Percentiles rank a stretch among this genome's conserved stretches.
Evolutionary conservation across 306 rosid genomes (phyloP).

Genomic region (Quercus rubra): DNA sequence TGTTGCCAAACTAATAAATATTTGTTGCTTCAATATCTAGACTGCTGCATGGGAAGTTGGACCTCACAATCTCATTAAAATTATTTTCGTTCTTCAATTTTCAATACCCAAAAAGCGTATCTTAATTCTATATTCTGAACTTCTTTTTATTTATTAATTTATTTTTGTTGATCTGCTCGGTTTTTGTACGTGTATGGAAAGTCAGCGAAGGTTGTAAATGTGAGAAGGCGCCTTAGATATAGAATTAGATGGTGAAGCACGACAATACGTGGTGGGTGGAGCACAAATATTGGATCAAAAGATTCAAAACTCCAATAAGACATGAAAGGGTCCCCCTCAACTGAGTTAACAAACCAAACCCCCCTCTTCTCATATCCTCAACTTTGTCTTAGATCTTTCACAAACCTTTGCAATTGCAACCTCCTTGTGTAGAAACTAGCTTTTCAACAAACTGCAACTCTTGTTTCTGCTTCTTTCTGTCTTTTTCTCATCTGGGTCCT

Average conservation of each 20-base stretch:
- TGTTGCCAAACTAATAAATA: too few relatives aligned
- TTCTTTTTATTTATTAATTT: not conserved
- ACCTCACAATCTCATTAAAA: too few relatives aligned
- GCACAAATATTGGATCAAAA: constrained; percentile 42
- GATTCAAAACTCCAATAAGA: not conserved
- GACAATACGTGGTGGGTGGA: constrained; percentile 63
- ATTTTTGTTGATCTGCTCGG: not conserved
- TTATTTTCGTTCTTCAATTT: too few relatives aligned
- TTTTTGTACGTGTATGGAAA: not conserved
- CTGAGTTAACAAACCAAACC: constrained; percentile 12
- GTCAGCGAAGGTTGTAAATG: constrained; percentile 10
- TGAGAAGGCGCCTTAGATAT: not conserved
- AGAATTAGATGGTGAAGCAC: not conserved
- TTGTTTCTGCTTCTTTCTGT: not conserved
- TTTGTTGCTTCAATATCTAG: too few relatives aligned
- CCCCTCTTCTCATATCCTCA: constrained; percentile 9
- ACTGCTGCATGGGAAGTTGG: too few relatives aligned
- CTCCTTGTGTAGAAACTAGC: not conserved
- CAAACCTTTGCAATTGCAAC: not conserved
- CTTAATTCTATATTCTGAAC: too few relatives aligned
- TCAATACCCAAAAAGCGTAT: too few relatives aligned
- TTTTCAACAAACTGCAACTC: not conserved
- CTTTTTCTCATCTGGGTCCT: not conserved
- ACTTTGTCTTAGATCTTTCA: constrained; percentile 1
- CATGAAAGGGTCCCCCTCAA: constrained; percentile 4